These are phyloP conservation scores for Pseudogymnoascus verrucosus DNA, from an alignment of 2,329 filamentous ascomycete species.

Conservation along the genomic window DNA sequence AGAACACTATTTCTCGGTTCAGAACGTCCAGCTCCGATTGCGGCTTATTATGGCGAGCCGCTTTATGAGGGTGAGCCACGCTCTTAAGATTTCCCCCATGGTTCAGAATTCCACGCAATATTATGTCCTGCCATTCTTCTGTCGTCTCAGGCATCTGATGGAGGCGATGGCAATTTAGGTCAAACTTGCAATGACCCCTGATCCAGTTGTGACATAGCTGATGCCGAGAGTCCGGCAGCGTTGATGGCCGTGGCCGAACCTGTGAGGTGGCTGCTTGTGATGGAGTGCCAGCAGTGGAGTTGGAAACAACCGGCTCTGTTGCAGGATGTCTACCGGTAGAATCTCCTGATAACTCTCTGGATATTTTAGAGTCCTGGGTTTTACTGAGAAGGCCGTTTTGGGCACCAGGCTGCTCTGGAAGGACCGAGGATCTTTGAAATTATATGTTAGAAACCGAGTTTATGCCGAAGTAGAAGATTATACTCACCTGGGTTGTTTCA, in stretches of 20 bases:
- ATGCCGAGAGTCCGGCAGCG: not conserved
- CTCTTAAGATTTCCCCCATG: not conserved
- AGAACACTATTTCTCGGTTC: not conserved
- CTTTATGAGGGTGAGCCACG: not conserved
- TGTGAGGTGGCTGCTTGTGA: not conserved
- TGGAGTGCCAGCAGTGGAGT: not conserved
- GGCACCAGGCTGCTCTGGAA: not conserved
- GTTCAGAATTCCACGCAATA: not conserved
- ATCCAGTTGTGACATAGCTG: not conserved
- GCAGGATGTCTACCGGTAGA: not conserved
- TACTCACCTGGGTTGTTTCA: constrained; percentile 8
- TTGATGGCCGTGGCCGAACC: no score
- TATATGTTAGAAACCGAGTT: not conserved
- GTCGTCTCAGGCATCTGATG: not conserved
- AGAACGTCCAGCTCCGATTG: not conserved
- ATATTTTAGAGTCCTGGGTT: not conserved
- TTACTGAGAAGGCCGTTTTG: not conserved
- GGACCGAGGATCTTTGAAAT: not conserved
- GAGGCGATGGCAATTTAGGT: not conserved
- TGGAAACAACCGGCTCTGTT: not conserved
- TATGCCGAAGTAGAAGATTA: not conserved
- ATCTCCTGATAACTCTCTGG: not conserved
- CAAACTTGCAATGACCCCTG: not conserved
- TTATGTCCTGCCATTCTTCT: not conserved
- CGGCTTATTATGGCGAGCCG: not conserved